phyloP scores from a whole-genome alignment of 2,329 filamentous ascomycete genomes.

The Lanzia echinophila region DNA sequence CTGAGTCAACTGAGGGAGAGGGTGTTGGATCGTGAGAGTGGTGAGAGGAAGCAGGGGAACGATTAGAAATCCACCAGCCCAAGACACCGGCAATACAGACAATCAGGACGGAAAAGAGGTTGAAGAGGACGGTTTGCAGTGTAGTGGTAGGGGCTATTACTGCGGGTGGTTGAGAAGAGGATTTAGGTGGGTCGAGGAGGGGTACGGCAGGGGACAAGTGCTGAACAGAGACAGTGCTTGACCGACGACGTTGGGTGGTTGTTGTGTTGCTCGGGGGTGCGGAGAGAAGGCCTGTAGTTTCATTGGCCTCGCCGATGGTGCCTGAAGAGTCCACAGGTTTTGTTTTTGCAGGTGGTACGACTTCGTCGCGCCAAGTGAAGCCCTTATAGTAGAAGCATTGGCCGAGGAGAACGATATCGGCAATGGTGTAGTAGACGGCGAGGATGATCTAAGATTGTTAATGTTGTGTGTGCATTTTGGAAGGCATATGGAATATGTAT shows the following conservation, averaged over 20 bases:
- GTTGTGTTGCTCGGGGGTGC: conserved; percentile 29
- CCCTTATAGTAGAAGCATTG: conserved; percentile 97
- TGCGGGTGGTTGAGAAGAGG: conserved; percentile 32
- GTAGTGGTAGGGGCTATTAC: conserved; percentile 41
- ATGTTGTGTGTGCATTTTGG: background rate
- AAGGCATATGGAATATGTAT: background rate
- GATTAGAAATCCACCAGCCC: conserved; percentile 73
- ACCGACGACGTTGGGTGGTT: conserved; percentile 40
- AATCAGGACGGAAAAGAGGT: conserved; percentile 67
- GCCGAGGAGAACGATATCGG: conserved; percentile 77
- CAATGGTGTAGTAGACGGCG: conserved; percentile 89
- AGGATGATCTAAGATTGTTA: conserved; percentile 58
- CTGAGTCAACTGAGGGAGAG: conserved; percentile 35
- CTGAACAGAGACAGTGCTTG: conserved; percentile 49
- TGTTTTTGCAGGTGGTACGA: conserved; percentile 38
- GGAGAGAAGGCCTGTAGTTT: conserved; percentile 46
- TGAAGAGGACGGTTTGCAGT: conserved; percentile 61
- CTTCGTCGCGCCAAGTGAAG: conserved; percentile 59
- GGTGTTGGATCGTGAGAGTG: conserved; percentile 16
- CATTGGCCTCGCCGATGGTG: conserved; percentile 36
- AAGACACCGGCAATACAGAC: conserved; percentile 77
- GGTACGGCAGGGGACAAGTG: conserved; percentile 80
- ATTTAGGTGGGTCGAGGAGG: conserved; percentile 49
- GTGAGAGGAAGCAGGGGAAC: conserved; percentile 29
- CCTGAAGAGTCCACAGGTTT: background rate